Base-by-base conservation (phyloP, 768 basidiomycete genomes). In the Austroboletus festivus region DNA sequence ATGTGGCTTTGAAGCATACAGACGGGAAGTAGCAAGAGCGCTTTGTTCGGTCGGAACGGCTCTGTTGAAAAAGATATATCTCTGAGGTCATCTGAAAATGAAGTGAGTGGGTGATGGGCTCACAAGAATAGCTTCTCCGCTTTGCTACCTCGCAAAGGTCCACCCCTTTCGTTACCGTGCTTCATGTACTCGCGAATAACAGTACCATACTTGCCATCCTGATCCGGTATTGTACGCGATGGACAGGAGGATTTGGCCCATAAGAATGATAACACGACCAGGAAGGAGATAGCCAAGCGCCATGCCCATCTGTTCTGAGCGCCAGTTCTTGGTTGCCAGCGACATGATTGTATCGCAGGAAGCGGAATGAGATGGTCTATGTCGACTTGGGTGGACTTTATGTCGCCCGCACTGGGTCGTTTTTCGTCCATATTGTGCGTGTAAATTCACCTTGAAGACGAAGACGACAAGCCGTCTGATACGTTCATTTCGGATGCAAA, bases 1-100 rank as follows among this genome's bases (percentile, higher is more conserved):
- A 59, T 86, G 85, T 4, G 83, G 82, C 51, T 72, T 71, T 12
- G 73, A 68, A 9, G 82, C 71, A 50, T 72, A 83, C 39, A 63
- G 66, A 47, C 77, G 76, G 21, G 82, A 83, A 0, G 80, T 71
- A 23, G 65, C 64, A 23, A 75, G 62, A 10, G 80, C 80, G 50
- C 72, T 79, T 28, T 68, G 71, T 34, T 72, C 67, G 48, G 78
- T 71, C 1, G 81, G 81, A 28, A 83, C 66, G 10, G 76, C 69
- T 59, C 82, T 82, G 33, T 19, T 16, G 12, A 45, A 21, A 44
- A 30, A 44, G 26, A 43, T 28, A 31, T 11, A 38, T 34, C 13
- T 19, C 26, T 20, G 12, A 41, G 15, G 10, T 12, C 41, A 11
- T 22, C 21, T 39, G 8, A 35, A 7, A 21, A 3, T 3, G 8